Percentiles rank a stretch among this genome's conserved stretches.
Evolutionary conservation across 73 alveolate species (phyloP).

Genomic region (Paramecium octaurelia): DNA sequence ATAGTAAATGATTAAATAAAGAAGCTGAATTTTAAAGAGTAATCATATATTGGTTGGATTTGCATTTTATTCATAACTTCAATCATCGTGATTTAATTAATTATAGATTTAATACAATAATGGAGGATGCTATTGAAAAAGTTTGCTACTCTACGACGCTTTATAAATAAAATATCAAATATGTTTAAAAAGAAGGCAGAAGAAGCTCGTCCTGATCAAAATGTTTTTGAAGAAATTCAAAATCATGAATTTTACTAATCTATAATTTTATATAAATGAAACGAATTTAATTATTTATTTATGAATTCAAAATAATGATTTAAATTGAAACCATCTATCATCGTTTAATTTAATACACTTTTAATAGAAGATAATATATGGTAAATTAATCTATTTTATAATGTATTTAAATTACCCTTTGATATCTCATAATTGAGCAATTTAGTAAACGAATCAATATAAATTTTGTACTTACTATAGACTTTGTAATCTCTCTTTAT

Average conservation of each 20-base stretch:
- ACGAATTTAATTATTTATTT: not conserved
- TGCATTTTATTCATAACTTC: not conserved
- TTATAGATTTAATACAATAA: not conserved
- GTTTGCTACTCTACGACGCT: not conserved
- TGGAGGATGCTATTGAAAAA: not conserved
- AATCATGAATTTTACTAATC: not conserved
- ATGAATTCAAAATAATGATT: not conserved
- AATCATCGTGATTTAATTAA: not conserved
- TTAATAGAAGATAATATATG: too few relatives aligned
- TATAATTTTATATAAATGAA: not conserved
- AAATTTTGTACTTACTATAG: too few relatives aligned
- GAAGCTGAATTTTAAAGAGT: not conserved
- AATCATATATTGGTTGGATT: not conserved
- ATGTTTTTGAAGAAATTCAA: not conserved
- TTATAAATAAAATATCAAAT: not conserved
- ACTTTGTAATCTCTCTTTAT: too few relatives aligned
- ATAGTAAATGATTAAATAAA: not conserved
- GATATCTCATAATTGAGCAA: too few relatives aligned
- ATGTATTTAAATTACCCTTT: too few relatives aligned
- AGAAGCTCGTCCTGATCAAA: not conserved
- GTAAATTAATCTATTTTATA: too few relatives aligned
- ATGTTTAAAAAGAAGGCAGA: not conserved
- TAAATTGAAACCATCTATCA: too few relatives aligned
- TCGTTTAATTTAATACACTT: too few relatives aligned
- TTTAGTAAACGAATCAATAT: too few relatives aligned